These are phyloP conservation scores for Cinnamomum chago DNA, from an alignment of 164 flowering plant genomes.

Conservation along the genomic window DNA sequence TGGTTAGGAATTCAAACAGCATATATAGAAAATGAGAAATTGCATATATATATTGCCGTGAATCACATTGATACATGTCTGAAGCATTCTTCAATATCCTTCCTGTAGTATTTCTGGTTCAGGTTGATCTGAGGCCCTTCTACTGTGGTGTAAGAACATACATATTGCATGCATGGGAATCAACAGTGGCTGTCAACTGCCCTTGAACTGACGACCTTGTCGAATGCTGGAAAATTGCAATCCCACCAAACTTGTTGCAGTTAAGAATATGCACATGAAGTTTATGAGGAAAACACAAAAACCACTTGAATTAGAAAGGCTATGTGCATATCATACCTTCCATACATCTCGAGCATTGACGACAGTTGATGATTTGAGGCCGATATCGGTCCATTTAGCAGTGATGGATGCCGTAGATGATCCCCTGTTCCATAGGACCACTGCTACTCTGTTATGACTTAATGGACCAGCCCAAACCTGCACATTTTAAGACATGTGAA, in stretches of 20 bases:
- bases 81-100: neutral
- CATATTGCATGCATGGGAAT: slow-evolving; percentile 66
- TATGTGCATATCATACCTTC: slow-evolving; percentile 35
- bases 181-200: slow-evolving; percentile 34
- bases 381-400: slow-evolving; percentile 55
- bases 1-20: too few relatives aligned
- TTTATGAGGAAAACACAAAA: neutral
- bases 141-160: slow-evolving; percentile 42
- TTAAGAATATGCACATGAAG: neutral
- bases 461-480: slow-evolving; percentile 81
- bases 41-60: too few relatives aligned
- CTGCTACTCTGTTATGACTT: slow-evolving; percentile 33
- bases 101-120: neutral
- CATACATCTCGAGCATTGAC: slow-evolving; percentile 60
- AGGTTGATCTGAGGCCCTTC: neutral
- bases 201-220: slow-evolving; percentile 24
- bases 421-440: slow-evolving; percentile 65
- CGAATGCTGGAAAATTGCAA: slow-evolving; percentile 33
- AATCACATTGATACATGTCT: neutral
- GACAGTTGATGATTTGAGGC: slow-evolving; percentile 32
- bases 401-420: slow-evolving; percentile 38
- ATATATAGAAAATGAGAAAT: too few relatives aligned
- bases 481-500: neutral
- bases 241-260: neutral
- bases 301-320: neutral